Evolutionary conservation across 2,329 filamentous ascomycete species (phyloP), one percentile per base, ranked within the genome.

Genomic region (Cytospora mali): DNA sequence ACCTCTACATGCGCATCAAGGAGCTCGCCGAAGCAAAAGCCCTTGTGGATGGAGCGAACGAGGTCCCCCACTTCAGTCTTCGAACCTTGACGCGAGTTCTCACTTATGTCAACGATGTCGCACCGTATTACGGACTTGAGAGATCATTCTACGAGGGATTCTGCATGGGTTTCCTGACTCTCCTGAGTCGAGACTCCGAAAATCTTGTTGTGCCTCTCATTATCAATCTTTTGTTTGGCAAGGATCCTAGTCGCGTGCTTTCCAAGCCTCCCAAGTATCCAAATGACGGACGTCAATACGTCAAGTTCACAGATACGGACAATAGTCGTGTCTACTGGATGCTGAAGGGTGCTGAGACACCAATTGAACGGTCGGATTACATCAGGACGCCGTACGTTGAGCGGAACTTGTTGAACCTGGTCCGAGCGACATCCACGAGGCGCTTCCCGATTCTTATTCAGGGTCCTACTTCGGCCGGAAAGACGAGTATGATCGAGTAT

Each of bases 401-500:
- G 75, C 88, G 92, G 57, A 99, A 99, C 68, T 82, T 99, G 67
- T 86, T 97, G 69, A 99, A 99, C 70, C 79, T 99, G 29, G 94
- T 98, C 13, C 86, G 96, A 71, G 96, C 95, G 3, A 93, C 93
- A 18, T 98, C 94, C 0, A 99, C 94, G 5, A 82, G 93, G 39
- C 87, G 91, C 55, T 99, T 97, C 73, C 96, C 95, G 0, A 92
- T 99, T 55, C 82, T 99, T 11, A 90, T 99, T 23, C 95, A 99
- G 75, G 95, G 95, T 4, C 95, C 96, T 14, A 99, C 95, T 0
- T 99, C 96, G 6, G 91, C 94, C 14, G 95, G 95, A 67, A 99
- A 99, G 77, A 99, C 95, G 0, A 98, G 94, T 75, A 99, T 99
- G 95, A 96, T 99, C 49, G 94, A 98, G 75, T 97, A 97, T 73